These are phyloP conservation scores for Mrakia gelida DNA, from an alignment of 768 basidiomycete genomes.

Conservation along the genomic window DNA sequence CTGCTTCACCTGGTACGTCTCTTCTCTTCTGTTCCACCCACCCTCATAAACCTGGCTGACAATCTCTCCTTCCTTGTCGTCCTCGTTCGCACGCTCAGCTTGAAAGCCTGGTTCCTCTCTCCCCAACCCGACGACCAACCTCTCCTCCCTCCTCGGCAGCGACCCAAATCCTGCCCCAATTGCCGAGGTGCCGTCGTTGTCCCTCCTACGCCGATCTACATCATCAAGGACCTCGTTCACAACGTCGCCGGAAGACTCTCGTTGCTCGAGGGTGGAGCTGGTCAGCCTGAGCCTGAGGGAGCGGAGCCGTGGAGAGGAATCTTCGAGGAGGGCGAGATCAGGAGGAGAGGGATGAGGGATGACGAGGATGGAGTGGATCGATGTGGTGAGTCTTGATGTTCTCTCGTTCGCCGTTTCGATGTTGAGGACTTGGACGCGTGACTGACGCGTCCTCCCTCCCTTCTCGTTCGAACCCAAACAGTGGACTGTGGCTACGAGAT, in stretches of 20 bases:
- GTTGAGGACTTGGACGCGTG: no score
- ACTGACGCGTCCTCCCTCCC: background rate
- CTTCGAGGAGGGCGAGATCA: slow-evolving; percentile 13
- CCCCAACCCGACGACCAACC: background rate
- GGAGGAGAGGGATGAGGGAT: background rate
- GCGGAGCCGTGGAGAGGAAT: slow-evolving; percentile 16
- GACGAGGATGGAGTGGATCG: background rate
- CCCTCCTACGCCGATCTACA: slow-evolving; percentile 20
- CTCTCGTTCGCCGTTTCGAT: no score
- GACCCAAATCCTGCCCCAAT: slow-evolving; percentile 16
- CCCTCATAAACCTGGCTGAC: background rate
- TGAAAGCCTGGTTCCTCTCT: slow-evolving; percentile 26
- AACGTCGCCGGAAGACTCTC: slow-evolving; percentile 2
- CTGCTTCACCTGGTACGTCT: slow-evolving; percentile 21
- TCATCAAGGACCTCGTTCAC: slow-evolving; percentile 28
- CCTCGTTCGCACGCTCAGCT: background rate
- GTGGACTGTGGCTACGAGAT: slow-evolving; percentile 10
- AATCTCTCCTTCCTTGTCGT: background rate
- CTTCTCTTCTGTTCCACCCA: background rate
- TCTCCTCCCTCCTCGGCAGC: slow-evolving; percentile 8
- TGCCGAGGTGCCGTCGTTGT: slow-evolving; percentile 6
- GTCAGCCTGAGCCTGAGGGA: background rate
- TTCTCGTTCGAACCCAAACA: background rate
- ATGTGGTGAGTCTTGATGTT: background rate
- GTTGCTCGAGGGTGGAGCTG: background rate